Evolutionary conservation across 768 basidiomycete species (phyloP), one percentile per base, ranked within the genome.

Genomic region (Kwoniella sp.): DNA sequence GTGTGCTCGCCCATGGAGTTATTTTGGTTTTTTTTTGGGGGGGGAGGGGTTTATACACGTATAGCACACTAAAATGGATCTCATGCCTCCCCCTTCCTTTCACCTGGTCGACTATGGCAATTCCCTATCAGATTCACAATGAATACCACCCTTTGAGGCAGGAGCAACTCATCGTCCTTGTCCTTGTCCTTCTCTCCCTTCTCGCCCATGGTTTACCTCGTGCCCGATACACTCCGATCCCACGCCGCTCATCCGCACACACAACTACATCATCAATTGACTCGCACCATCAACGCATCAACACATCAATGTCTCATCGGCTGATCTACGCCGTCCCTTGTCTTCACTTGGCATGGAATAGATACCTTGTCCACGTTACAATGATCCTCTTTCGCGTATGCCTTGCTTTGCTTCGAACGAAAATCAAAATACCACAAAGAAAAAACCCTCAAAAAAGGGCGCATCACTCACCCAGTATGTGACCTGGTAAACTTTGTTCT

Each of bases 401-500:
- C n/a, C n/a, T n/a, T n/a, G n/a, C n/a, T n/a, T n/a, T n/a, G n/a
- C n/a, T n/a, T n/a, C n/a, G n/a, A n/a, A n/a, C n/a, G n/a, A n/a
- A n/a, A n/a, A n/a, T n/a, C n/a, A n/a, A n/a, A n/a, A n/a, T n/a
- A n/a, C n/a, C n/a, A n/a, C n/a, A n/a, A 33, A 33, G 33, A 33
- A 5, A 33, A 5, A 33, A 33, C 33, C n/a, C 24, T 21, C 30
- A 33, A 12, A n/a, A 5, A 53, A 36, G 44, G 30, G 4, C n/a
- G 10, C n/a, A 17, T 6, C 2, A 71, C 69, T 71, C 63, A 71
- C 69, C 67, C 65, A 40, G 66, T 65, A 27, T 60, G 54, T 10
- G 69, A 60, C 30, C 69, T 62, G 19, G 37, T 25, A 40, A 70
- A 64, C 63, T 70, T 70, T 10, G 60, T 49, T 37, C 68, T 63